Percentiles rank a stretch among this genome's conserved stretches.
These are phyloP conservation scores for Geranium incanum DNA, from an alignment of 441 rosid species.

Conservation along the genomic window DNA sequence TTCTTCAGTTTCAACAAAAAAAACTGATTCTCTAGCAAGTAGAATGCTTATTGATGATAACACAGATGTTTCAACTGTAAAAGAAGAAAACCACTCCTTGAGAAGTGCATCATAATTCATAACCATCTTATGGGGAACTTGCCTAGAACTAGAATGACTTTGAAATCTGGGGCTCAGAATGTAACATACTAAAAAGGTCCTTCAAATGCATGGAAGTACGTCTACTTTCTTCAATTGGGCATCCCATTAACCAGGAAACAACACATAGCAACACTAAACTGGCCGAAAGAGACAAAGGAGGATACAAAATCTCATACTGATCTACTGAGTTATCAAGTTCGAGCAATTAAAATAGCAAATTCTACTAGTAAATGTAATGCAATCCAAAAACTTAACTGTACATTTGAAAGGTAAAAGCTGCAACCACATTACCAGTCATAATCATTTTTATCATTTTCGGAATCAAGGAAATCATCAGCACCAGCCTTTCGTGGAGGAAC, in stretches of 20 bases:
- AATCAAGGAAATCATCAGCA: constrained; percentile 61
- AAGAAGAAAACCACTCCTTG: background rate
- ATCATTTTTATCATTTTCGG: constrained; percentile 67
- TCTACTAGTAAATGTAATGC: background rate
- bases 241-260: background rate
- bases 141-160: background rate
- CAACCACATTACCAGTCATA: constrained; percentile 57
- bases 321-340: background rate
- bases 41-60: too few relatives aligned
- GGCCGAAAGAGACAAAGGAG: background rate
- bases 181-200: too few relatives aligned
- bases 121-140: background rate
- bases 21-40: background rate
- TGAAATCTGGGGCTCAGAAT: too few relatives aligned
- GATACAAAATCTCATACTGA: background rate
- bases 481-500: constrained; percentile 43
- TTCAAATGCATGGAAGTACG: background rate
- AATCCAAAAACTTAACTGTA: background rate
- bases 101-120: too few relatives aligned
- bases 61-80: background rate
- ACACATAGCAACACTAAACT: background rate
- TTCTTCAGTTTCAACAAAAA: background rate
- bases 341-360: background rate
- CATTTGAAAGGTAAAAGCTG: background rate
- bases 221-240: background rate